Evolutionary conservation across 805 yeast species (phyloP), one percentile per base, ranked within the genome.

Genomic region (Pichia manshurica): DNA sequence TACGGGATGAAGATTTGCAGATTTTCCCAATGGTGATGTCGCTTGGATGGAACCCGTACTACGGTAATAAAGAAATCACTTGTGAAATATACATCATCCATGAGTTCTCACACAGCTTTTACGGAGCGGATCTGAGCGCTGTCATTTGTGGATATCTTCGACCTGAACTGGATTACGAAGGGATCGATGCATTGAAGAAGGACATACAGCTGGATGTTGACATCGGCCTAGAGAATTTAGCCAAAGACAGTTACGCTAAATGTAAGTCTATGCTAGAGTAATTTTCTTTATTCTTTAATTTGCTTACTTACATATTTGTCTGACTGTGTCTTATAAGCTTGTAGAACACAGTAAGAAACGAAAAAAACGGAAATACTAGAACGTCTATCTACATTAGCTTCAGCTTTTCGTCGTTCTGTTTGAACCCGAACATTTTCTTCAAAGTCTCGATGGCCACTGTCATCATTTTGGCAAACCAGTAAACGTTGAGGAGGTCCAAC

Each of bases 1-100:
- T 89, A 41, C 58, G 55, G 3, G 77, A 73, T 36, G 67, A 74
- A 2, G 72, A 72, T 44, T 53, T 61, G n/a, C 66, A 67, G 4
- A 73, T 73, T 1, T 69, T 80, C 22, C 97, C 97, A 0, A 88
- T 89, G 82, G 99, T 93, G 8, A 84, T 91, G 87, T 87, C 96
- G 8, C 74, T 93, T 17, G 99, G 99, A 1, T 87, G 89, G 86
- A 93, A 93, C 61, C 98, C 99, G 34, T 91, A 83, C 62, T 93
- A 80, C 68, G 77, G 81, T 22, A 90, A 93, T 65, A 72, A 78
- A 43, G 76, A 77, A 56, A 87, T 87, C 66, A 82, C 96, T 0
- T 95, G 93, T 3, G 95, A 93, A 58, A 71, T 93, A 20, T 96
- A 93, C 64, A 75, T 93, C 5, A 72, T 93, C 46, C 95, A 88